Evolutionary conservation across 2,329 filamentous ascomycete genomes (phyloP).

Genomic region (Talaromyces albobiverticillius): DNA sequence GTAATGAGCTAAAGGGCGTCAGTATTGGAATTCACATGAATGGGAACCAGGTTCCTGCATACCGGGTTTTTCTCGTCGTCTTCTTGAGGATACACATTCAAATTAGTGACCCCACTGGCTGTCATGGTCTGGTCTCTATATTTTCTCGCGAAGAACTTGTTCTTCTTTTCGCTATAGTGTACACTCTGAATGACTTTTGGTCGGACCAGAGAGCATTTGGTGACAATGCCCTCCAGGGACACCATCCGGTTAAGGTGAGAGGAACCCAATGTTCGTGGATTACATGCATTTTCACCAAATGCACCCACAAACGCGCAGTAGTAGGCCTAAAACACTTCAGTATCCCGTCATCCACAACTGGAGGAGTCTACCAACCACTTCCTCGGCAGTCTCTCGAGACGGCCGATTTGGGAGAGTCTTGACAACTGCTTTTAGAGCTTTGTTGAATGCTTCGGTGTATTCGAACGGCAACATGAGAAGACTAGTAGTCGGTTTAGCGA

Average conservation of each 20-base stretch:
- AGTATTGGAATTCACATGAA: slow-evolving; percentile 2
- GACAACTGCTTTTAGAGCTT: slow-evolving; percentile 84
- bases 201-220: slow-evolving; percentile 88
- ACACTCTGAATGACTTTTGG: slow-evolving; percentile 98
- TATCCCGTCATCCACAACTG: background rate
- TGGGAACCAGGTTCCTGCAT: slow-evolving; percentile 19
- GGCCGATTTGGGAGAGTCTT: slow-evolving; percentile 73
- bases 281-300: slow-evolving; percentile 92
- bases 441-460: slow-evolving; percentile 82
- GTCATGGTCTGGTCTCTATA: slow-evolving; percentile 98
- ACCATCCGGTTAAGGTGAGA: slow-evolving; percentile 94
- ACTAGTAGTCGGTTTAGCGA: slow-evolving; percentile 45
- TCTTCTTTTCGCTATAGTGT: slow-evolving; percentile 85
- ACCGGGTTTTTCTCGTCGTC: slow-evolving; percentile 87
- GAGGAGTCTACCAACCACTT: slow-evolving; percentile 53
- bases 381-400: slow-evolving; percentile 70
- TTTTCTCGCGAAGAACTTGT: slow-evolving; percentile 82
- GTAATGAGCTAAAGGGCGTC: slow-evolving; percentile 62
- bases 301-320: slow-evolving; percentile 97
- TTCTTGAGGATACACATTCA: slow-evolving; percentile 90
- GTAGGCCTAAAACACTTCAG: slow-evolving; percentile 50
- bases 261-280: slow-evolving; percentile 87
- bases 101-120: slow-evolving; percentile 76
- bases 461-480: slow-evolving; percentile 86
- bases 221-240: slow-evolving; percentile 95